Base-by-base conservation (phyloP, 257 asterid species). In the Misopates orontium region DNA sequence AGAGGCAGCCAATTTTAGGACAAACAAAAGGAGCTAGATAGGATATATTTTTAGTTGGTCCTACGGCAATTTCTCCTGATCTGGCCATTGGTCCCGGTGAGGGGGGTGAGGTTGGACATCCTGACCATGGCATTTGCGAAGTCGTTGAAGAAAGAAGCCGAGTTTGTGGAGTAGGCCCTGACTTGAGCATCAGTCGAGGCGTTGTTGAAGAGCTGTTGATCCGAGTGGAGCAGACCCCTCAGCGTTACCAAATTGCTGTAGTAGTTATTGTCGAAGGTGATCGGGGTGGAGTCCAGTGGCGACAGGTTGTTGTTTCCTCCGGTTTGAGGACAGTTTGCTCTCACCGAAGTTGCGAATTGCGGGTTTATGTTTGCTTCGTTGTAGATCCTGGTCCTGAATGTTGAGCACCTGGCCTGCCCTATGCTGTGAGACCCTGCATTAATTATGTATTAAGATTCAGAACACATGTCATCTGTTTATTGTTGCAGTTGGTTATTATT, bases 101-200 rank as follows among this genome's bases (percentile, higher is more conserved):
- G 82, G 0, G 96, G 95, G 70, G 85, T 81, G 11, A 89, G 84
- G 39, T 83, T 87, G 8, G 82, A 75, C 95, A 89, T 87, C 72
- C 75, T 85, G 13, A 89, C 80, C 95, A 89, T 89, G 4, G 96
- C 95, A 22, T 24, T 70, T 0, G 86, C 95, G 22, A 89, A 89
- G 51, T 89, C 95, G 2, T 68, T 70, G 69, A 60, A 67, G 42
- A 89, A 89, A 10, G 89, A 14, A 6, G 82, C 78, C 0, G 82
- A 65, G 47, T 79, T 82, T 4, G 84, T 56, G 45, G 78, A 67
- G 60, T 87, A 89, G 4, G 76, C 66, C 7, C 68, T 78, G 56
- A 89, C 96, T 16, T 71, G 82, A 56, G 89, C 79, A 54, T 89
- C 87, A 0, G 90, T 80, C 15, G 94, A 76, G 3, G 87, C 95